These are phyloP conservation scores for Penicillium ucsense DNA, from an alignment of 495 filamentous ascomycete species.

Conservation along the genomic window DNA sequence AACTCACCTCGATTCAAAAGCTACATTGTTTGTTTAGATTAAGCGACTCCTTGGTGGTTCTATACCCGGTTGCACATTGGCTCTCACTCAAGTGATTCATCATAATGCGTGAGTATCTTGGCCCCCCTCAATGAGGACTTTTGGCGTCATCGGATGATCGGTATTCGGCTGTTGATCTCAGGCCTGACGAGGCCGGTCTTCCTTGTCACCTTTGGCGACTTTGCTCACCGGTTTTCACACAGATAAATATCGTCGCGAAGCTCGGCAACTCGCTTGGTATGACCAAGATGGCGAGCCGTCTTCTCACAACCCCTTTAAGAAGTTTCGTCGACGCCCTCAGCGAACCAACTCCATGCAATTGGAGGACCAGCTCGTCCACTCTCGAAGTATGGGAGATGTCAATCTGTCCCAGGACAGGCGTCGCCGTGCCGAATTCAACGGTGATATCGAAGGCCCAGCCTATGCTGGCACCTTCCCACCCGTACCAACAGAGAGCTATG, in stretches of 20 bases:
- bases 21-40: too few species aligned
- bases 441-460: constrained; percentile 17
- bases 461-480: constrained; percentile 22
- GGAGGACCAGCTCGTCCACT: constrained; percentile 12
- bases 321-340: constrained; percentile 23
- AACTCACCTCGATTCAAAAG: too few species aligned
- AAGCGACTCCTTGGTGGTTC: too few species aligned
- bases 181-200: neutral
- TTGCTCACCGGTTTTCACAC: neutral
- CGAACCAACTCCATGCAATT: constrained; percentile 26
- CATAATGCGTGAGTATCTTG: constrained; percentile 5
- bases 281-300: constrained; percentile 32
- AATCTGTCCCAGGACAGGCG: constrained; percentile 17
- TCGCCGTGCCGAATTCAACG: constrained; percentile 19
- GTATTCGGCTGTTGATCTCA: too few species aligned
- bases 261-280: constrained; percentile 39
- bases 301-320: constrained; percentile 42
- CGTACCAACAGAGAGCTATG: constrained; percentile 16
- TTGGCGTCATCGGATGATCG: neutral
- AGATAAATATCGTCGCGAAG: constrained; percentile 39
- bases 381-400: constrained; percentile 19
- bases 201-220: neutral
- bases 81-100: neutral
- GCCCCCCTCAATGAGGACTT: neutral
- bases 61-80: too few species aligned